These are phyloP conservation scores for Hypoxylon trugodes DNA, from an alignment of 495 filamentous ascomycete genomes.

Conservation along the genomic window DNA sequence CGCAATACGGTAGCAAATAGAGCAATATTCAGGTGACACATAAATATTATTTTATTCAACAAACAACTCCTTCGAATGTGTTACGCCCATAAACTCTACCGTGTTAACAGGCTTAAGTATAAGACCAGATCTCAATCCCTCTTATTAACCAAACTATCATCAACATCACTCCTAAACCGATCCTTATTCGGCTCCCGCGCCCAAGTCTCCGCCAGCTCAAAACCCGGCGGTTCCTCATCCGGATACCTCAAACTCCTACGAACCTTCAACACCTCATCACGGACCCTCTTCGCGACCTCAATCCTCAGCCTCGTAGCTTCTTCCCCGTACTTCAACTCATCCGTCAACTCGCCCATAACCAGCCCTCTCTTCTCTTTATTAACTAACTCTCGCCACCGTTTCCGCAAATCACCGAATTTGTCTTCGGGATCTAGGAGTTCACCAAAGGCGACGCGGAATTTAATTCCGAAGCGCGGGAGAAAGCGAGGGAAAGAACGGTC, in stretches of 20 bases:
- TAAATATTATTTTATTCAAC: background rate
- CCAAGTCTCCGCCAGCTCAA: slow-evolving; percentile 61
- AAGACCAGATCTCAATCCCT: slow-evolving; percentile 17
- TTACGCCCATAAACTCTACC: background rate
- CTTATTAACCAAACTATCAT: slow-evolving; percentile 57
- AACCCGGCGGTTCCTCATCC: slow-evolving; percentile 71
- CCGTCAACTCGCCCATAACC: slow-evolving; percentile 67
- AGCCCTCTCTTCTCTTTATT: slow-evolving; percentile 30
- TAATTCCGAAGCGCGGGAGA: slow-evolving; percentile 76
- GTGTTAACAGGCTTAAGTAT: background rate
- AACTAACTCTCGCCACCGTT: slow-evolving; percentile 72
- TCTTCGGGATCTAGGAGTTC: slow-evolving; percentile 66
- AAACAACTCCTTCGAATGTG: background rate
- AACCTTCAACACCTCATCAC: slow-evolving; percentile 81
- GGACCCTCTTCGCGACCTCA: slow-evolving; percentile 80
- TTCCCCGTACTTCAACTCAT: slow-evolving; percentile 71
- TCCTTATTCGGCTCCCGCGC: slow-evolving; percentile 43
- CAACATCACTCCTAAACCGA: slow-evolving; percentile 56
- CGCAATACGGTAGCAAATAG: too few species aligned
- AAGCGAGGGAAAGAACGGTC: slow-evolving; percentile 80
- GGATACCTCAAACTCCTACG: slow-evolving; percentile 72
- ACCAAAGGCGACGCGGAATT: slow-evolving; percentile 78
- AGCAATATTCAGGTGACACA: too few species aligned
- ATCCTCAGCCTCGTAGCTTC: slow-evolving; percentile 82
- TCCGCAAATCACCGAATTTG: slow-evolving; percentile 72